Base-by-base conservation (phyloP, 129 eudicot genomes). In the Heracleum sosnowskyi region DNA sequence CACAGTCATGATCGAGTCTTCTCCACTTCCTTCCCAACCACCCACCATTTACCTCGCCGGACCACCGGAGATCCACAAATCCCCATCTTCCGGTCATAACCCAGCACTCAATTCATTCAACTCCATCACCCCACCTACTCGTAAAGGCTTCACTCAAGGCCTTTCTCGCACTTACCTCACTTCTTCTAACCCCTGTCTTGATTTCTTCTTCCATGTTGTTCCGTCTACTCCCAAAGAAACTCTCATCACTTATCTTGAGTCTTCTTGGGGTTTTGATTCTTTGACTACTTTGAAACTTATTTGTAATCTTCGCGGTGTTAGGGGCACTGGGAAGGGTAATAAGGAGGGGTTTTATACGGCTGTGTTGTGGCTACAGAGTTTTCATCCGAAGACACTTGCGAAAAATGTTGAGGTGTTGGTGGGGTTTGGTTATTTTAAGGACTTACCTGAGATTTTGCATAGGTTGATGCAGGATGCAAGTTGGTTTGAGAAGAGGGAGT, bases 331-430 rank as follows among this genome's bases (percentile, higher is more conserved):
- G 4, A 76, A 76, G 26, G 60, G 69, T 5, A 41, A 76, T 37
- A 76, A 53, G 70, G 77, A 74, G 35, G 77, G 77, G 12, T 74
- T 42, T 28, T 74, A 45, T 33, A 28, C 63, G 0, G 40, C 49
- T 15, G 22, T 62, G 15, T 16, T 71, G 18, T 75, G 79, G 69
- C 40, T 77, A 0, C 76, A 71, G 15, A 16, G 33, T 4, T 31
- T 76, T n/a, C 84, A 82, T 44, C 84, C 84, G 35, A 77, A 77
- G 26, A 82, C 84, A 0, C 64, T 82, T 2, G 84, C 84, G 0
- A 6, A 2, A 7, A 82, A 82, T 51, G 37, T 82, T 3, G 40
- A 1, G 2, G 4, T 33, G 3, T 0, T 82, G 9, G 42, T 71
- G 9, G 69, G 18, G 24, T 82, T 82, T 46, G 84, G 81, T 0